These are phyloP conservation scores for Citropsis articulata DNA, from an alignment of 345 rosid genomes.

Conservation along the genomic window DNA sequence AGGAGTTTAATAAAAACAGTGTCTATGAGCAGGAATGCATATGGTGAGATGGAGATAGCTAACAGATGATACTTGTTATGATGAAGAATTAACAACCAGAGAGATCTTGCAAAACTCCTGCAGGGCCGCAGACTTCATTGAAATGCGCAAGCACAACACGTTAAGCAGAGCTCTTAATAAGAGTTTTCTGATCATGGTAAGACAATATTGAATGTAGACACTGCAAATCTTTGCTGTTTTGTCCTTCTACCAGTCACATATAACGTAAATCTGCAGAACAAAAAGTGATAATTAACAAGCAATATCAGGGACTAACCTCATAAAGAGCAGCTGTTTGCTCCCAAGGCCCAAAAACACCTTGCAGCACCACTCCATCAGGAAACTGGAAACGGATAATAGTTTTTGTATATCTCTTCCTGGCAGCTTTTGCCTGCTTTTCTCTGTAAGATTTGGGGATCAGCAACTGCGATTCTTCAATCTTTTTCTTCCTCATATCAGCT, in stretches of 20 bases:
- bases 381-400: slow-evolving; percentile 78
- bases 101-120: not conserved
- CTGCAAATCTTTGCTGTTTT: not conserved
- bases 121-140: not conserved
- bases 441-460: slow-evolving; percentile 80
- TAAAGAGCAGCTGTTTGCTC: slow-evolving; percentile 78
- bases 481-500: slow-evolving; percentile 81
- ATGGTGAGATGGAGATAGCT: not conserved
- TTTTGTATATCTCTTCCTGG: slow-evolving; percentile 59
- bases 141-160: not conserved
- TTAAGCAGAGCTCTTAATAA: not conserved
- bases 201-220: not conserved
- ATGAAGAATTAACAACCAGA: not conserved
- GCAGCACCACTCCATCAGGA: slow-evolving; percentile 92
- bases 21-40: not conserved
- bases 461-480: slow-evolving; percentile 79
- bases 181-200: not conserved
- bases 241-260: not conserved
- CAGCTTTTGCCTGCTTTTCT: slow-evolving; percentile 89
- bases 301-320: slow-evolving; percentile 45
- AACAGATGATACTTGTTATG: not conserved
- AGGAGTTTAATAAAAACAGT: not conserved
- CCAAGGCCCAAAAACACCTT: slow-evolving; percentile 88
- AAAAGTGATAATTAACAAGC: not conserved
- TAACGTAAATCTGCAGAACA: not conserved